Percentiles rank a stretch among this genome's conserved stretches.
Evolutionary conservation across 2,329 filamentous ascomycete genomes (phyloP).

Genomic region (Tolypocladium ophioglossoides): DNA sequence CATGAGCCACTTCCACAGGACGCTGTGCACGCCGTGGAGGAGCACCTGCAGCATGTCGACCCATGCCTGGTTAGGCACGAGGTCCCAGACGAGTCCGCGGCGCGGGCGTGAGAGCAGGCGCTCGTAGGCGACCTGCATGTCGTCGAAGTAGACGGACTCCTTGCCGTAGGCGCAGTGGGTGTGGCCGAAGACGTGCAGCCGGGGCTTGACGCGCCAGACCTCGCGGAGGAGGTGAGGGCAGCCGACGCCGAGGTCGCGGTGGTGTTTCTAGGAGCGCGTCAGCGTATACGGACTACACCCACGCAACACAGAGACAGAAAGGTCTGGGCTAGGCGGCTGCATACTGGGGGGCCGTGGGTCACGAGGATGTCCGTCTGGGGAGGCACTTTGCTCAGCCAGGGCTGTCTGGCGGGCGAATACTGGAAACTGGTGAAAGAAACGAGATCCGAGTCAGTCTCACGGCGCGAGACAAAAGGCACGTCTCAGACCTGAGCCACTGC

Average conservation of each 20-base stretch:
- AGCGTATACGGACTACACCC: neutral
- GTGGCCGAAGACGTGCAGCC: constrained; percentile 76
- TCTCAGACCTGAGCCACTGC: neutral
- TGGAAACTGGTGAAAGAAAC: constrained; percentile 50
- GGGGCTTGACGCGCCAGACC: constrained; percentile 62
- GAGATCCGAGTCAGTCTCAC: neutral
- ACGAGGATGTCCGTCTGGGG: constrained; percentile 65
- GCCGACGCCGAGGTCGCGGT: constrained; percentile 59
- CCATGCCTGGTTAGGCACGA: constrained; percentile 36
- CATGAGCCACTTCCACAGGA: constrained; percentile 48
- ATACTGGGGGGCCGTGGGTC: constrained; percentile 67
- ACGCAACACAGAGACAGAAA: neutral
- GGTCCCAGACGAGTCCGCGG: constrained; percentile 32
- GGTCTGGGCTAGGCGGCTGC: constrained; percentile 4
- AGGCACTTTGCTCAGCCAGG: constrained; percentile 65
- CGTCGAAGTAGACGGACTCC: constrained; percentile 64
- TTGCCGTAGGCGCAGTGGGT: constrained; percentile 66
- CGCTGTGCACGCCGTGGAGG: constrained; percentile 31
- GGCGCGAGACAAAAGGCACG: neutral
- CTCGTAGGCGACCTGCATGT: constrained; percentile 62
- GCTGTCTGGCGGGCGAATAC: constrained; percentile 53
- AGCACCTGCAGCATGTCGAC: constrained; percentile 33
- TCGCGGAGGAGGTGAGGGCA: constrained; percentile 62
- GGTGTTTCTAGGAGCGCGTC: constrained; percentile 38
- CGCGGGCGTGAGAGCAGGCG: constrained; percentile 38